Evolutionary conservation across 2,329 filamentous ascomycete species (phyloP), one percentile per base, ranked within the genome.

Genomic region (Aureobasidium sp.): DNA sequence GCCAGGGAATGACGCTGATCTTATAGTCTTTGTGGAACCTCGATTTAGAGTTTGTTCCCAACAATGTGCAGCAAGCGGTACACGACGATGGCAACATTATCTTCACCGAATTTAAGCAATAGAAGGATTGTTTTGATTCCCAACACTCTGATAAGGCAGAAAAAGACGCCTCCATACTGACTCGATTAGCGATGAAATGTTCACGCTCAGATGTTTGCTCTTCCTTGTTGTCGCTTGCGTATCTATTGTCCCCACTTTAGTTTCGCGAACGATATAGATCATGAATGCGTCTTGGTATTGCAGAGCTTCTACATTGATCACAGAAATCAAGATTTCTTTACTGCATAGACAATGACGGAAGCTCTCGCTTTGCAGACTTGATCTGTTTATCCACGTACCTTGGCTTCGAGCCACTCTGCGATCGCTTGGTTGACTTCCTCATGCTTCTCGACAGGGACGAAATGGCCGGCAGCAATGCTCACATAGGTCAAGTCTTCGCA

Each of bases 401-500:
- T 58, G 44, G 25, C 27, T 42, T 60, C 31, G 20, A 71, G 63
- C 69, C 68, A 71, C 15, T 65, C 64, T 0, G 66, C 64, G n/a
- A 71, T 59, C 2, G 65, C 64, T 0, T 60, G 63, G 22, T 68
- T 70, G 27, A 68, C 67, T 58, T 71, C 67, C 27, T 64, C 49
- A 0, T 67, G 66, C 60, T 67, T 69, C 68, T 71, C 68, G 48
- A 66, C 64, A 1, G 66, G 65, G 0, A 70, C 61, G 66, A 68
- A 71, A 39, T 71, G 69, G 12, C 68, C 68, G 37, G 65, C 63
- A 39, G 82, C 68, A 74, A 79, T 62, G 77, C 78, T 17, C 75
- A 79, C 71, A 20, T 76, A 74, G 0, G 75, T 77, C 47, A 82
- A 65, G 8, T 78, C 71, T 45, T 69, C 70, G 51, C 72, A 74